These are phyloP conservation scores for Pythium phragmitis DNA, from an alignment of 352 stramenopile species.

Conservation along the genomic window DNA sequence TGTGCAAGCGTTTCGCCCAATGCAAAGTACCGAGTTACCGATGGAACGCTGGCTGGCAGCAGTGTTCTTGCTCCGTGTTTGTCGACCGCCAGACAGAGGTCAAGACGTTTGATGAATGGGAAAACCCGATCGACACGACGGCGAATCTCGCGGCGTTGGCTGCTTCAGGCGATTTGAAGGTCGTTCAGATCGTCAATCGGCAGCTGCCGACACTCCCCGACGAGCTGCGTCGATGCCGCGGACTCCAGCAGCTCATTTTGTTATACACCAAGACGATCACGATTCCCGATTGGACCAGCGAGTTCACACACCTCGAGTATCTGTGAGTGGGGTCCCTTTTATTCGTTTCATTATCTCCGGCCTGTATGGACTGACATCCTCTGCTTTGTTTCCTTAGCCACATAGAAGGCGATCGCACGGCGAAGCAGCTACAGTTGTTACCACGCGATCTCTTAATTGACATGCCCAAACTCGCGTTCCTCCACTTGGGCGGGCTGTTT, in stretches of 20 bases:
- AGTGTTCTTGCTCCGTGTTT: constrained; percentile 29
- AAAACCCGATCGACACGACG: constrained; percentile 12
- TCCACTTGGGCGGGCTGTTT: constrained; percentile 16
- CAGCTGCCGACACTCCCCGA: constrained; percentile 15
- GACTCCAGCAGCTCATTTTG: constrained; percentile 23
- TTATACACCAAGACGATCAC: constrained; percentile 29
- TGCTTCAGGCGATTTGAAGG: constrained; percentile 17
- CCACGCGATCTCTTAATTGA: constrained; percentile 6
- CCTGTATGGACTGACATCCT: no score
- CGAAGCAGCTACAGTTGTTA: not conserved
- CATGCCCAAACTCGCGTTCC: constrained; percentile 16
- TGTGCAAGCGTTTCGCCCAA: constrained; percentile 6
- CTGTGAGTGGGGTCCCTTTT: constrained; percentile 8
- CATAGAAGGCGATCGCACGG: constrained; percentile 15
- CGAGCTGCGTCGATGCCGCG: constrained; percentile 17
- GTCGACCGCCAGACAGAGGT: constrained; percentile 6
- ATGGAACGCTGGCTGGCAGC: constrained; percentile 20
- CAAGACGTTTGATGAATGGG: constrained; percentile 4
- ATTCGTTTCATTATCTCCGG: no score
- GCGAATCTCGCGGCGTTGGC: constrained; percentile 15
- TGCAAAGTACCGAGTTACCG: constrained; percentile 29
- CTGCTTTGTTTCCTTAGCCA: constrained; percentile 1
- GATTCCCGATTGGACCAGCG: constrained; percentile 23
- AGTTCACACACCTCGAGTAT: constrained; percentile 27
- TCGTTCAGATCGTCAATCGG: constrained; percentile 32